Base-by-base conservation (phyloP, 2,329 filamentous ascomycete genomes). In the Xylaria sp. region DNA sequence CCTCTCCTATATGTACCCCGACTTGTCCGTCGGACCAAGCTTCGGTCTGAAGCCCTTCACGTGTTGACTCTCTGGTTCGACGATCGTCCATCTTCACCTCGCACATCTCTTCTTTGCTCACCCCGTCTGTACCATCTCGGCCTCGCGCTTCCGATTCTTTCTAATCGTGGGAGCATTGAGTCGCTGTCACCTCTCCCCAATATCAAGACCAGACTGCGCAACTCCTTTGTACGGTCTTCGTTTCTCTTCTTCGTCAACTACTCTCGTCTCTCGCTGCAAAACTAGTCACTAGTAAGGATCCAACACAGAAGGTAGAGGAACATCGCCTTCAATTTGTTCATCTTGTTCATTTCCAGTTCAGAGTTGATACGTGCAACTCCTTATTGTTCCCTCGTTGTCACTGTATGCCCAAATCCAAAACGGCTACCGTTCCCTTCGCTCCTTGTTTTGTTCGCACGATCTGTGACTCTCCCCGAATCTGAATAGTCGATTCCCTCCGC, bases 101-200 rank as follows among this genome's bases (percentile, higher is more conserved):
- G 39, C 23, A 10, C 30, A 34, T 51, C n/a, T 51, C 23, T 16
- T n/a, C 16, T 19, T 42, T 35, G 54, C 52, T 47, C 19, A 3
- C 19, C 19, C 46, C 5, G 13, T 42, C 44, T 42, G 51, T 57
- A 13, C 57, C 30, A 6, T 54, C 23, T 47, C 23, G 30, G n/a
- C 52, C 23, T 58, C 42, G 39, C 10, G 35, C 57, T 19, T 13
- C 23, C 53, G 39, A 46, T 37, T 52, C n/a, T 8, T 30, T 11
- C 18, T 51, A 47, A 11, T 18, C 42, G 39, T 37, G 52, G 39
- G 18, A 35, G 44, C 30, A 16, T 16, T 30, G 51, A 48, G 54
- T 37, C 44, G 48, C 49, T 57, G 54, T 58, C 16, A 58, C 58
- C 4, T 10, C 39, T 56, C 54, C 39, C n/a, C 18, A 57, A 53